A percentile compares a stretch with the other conserved stretches of the same genome.
These are phyloP conservation scores for Parietaria judaica DNA, from an alignment of 306 rosid species.

Conservation along the genomic window DNA sequence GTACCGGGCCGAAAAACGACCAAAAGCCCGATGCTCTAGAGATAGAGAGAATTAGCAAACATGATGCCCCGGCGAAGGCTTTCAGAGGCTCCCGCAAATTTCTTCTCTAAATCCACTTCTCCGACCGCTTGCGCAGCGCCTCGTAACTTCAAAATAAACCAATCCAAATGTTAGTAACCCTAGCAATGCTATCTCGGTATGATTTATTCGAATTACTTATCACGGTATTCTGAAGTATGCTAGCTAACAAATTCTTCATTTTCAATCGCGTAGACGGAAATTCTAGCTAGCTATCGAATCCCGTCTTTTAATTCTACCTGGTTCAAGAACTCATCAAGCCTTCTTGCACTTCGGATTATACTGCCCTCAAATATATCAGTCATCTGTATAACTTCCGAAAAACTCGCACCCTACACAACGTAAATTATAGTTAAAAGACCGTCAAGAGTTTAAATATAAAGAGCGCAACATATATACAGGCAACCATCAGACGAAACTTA, in stretches of 20 bases:
- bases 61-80: slow-evolving; percentile 95
- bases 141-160: slow-evolving; percentile 43
- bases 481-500: slow-evolving; percentile 27
- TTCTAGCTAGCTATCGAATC: too few relatives aligned
- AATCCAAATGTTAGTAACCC: too few relatives aligned
- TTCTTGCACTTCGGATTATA: slow-evolving; percentile 88
- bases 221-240: too few relatives aligned
- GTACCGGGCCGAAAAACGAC: too few relatives aligned
- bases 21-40: slow-evolving; percentile 23
- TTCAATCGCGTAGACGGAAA: too few relatives aligned
- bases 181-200: too few relatives aligned
- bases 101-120: slow-evolving; percentile 69
- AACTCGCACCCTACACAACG: slow-evolving; percentile 61
- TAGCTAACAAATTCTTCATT: too few relatives aligned
- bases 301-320: slow-evolving; percentile 37
- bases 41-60: slow-evolving; percentile 92
- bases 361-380: slow-evolving; percentile 97
- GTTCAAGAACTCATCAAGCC: slow-evolving; percentile 95
- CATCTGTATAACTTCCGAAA: slow-evolving; percentile 89
- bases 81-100: slow-evolving; percentile 77
- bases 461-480: background rate
- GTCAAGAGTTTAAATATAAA: background rate
- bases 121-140: slow-evolving; percentile 92
- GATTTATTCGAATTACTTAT: too few relatives aligned
- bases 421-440: background rate